Base-by-base conservation (phyloP, 2,329 filamentous ascomycete genomes). In the Colletotrichum acutatum region DNA sequence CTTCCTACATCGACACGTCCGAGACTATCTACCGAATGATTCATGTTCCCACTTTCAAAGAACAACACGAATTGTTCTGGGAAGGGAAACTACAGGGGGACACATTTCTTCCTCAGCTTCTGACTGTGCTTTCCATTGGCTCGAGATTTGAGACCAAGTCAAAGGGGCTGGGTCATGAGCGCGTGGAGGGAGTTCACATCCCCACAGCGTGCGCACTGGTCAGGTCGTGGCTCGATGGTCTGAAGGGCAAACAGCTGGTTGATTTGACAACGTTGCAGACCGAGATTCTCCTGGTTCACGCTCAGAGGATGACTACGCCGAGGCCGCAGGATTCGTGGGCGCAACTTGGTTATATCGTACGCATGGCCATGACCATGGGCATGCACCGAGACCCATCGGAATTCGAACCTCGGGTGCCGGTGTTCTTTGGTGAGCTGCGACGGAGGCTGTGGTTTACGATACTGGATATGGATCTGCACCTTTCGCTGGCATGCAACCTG, bases 361-460 rank as follows among this genome's bases (percentile, higher is more conserved):
- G 88, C 19, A 87, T 88, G 82, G 88, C 87, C 34, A 90, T 90
- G 88, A 87, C 86, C 3, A 90, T 90, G 87, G 88, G 88, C 3
- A 80, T 90, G 59, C 88, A 90, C 75, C 84, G 88, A 4, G 88
- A 90, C 66, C 87, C 88, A 3, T 86, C 86, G 16, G 88, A 90
- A 75, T 89, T 87, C 68, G 82, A 84, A 30, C 81, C 83, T 4
- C 83, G 85, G 34, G 85, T 90, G 64, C 82, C 83, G 5, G 82
- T 86, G 0, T 90, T 89, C 75, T 82, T 85, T 57, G 85, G 84
- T n/a, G 88, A 90, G 78, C 83, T 86, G 73, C 82, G 88, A 42
- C 83, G 88, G n/a, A 84, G 86, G 71, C 77, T 90, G 28, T 90
- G 88, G 88, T 89, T 85, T 63, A 88, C 87, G 4, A 86, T 90